These are phyloP conservation scores for Zasmidium citrigriseum DNA, from an alignment of 2,329 filamentous ascomycete genomes.

Conservation along the genomic window DNA sequence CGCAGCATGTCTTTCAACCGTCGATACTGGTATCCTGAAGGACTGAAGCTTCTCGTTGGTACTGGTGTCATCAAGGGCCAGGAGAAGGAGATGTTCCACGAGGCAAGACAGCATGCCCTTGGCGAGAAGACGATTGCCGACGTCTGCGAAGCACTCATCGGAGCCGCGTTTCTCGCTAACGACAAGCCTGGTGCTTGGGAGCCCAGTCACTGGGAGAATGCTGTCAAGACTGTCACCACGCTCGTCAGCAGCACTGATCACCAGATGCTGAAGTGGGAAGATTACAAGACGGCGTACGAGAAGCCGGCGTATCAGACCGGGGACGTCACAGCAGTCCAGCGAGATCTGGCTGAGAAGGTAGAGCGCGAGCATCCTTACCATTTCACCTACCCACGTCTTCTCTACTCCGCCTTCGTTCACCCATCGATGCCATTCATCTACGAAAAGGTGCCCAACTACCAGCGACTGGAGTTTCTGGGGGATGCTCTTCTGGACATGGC, in stretches of 20 bases:
- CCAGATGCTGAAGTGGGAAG: conserved; percentile 65
- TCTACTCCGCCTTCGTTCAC: conserved; percentile 85
- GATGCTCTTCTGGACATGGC: conserved; percentile 86
- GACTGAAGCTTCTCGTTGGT: conserved; percentile 71
- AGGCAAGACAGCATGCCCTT: conserved; percentile 63
- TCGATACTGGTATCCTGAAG: conserved; percentile 85
- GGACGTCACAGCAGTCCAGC: conserved; percentile 64
- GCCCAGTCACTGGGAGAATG: conserved; percentile 57
- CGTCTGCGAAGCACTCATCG: conserved; percentile 91
- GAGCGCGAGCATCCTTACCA: conserved; percentile 60
- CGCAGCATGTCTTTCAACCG: conserved; percentile 79
- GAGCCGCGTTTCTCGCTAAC: conserved; percentile 69
- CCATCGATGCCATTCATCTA: conserved; percentile 75
- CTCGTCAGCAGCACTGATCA: conserved; percentile 73
- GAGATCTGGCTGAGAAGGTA: conserved; percentile 67
- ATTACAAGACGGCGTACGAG: conserved; percentile 71
- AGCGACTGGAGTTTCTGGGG: conserved; percentile 88
- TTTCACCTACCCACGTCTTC: conserved; percentile 74
- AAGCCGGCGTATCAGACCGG: conserved; percentile 71
- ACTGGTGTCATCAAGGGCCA: conserved; percentile 33
- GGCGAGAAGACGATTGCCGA: conserved; percentile 80
- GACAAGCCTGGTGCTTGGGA: conserved; percentile 46
- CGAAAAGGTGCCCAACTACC: conserved; percentile 82
- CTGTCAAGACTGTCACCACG: conserved; percentile 65
- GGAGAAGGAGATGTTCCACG: conserved; percentile 43